phyloP scores from a whole-genome alignment of 2,329 filamentous ascomycete genomes.

The Stenocarpella maydis region DNA sequence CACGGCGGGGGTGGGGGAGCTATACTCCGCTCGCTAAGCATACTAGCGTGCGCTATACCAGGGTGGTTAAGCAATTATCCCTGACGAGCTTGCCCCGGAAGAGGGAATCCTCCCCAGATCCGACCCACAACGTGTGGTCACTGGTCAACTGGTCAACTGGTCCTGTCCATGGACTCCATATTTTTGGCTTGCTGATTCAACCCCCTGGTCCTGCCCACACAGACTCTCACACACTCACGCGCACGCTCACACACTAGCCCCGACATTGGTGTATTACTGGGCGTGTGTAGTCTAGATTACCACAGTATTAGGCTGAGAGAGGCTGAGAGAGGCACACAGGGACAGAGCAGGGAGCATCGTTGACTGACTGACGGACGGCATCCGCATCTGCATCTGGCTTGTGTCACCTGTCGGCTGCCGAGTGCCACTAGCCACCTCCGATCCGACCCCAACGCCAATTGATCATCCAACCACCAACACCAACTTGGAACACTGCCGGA shows the following conservation, averaged over 20 bases:
- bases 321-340: not conserved
- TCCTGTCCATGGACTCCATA: too few species aligned
- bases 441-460: slow-evolving; percentile 8
- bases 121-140: not conserved
- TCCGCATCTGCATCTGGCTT: not conserved
- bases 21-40: too few species aligned
- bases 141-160: not conserved
- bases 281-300: too few species aligned
- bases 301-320: too few species aligned
- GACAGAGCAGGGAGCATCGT: not conserved
- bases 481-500: too few species aligned
- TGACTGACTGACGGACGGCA: not conserved
- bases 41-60: too few species aligned
- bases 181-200: too few species aligned
- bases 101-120: slow-evolving; percentile 17
- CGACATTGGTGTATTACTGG: too few species aligned
- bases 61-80: slow-evolving; percentile 6
- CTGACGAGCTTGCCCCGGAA: not conserved
- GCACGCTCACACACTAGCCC: not conserved
- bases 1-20: not conserved
- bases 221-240: not conserved
- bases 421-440: slow-evolving; percentile 9
- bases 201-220: not conserved
- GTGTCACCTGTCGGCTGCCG: slow-evolving; percentile 14
- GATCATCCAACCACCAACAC: not conserved